Base-by-base conservation (phyloP, 2,329 filamentous ascomycete genomes). In the Fusarium sp. region DNA sequence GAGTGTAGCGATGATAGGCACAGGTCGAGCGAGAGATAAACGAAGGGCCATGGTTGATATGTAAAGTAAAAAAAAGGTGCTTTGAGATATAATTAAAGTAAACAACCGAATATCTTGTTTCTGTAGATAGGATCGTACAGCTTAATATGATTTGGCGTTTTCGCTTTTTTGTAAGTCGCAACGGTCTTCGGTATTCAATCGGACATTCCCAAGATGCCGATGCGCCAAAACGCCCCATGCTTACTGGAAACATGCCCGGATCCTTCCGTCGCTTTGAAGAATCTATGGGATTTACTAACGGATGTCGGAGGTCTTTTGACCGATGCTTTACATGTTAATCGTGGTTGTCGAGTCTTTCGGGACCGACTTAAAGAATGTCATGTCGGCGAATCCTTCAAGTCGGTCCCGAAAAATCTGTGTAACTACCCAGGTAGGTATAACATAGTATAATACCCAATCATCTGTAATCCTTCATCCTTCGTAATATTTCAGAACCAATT, bases 1-100 rank as follows among this genome's bases (percentile, higher is more conserved):
- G 7, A 76, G 8, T 2, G 65, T 68, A 12, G 70, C 71, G 17
- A 74, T 63, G 26, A 74, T 48, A 21, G 72, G 68, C 2, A 48
- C 40, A 12, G 74, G 68, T 2, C 74, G 72, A 11, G 48, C 42
- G 38, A 70, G 24, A 17, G 24, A 26, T 19, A 62, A 21, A 9
- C 43, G 52, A 50, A 65, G 46, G 26, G 68, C 61, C 70, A 73
- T 73, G 15, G 4, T 10, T 6, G 8, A 45, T 32, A 32, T 32
- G 7, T 14, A 15, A 14, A 36, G 7, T 40, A 28, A 30, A 39
- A 32, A 11, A n/a, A 36, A 10, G 8, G 17, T 10, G 4, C 10
- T 28, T 12, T 34, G 12, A 24, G 4, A 4, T 12, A 4, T 2
- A 43, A 21, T 21, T 11, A 0, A 28, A 30, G 5, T 0, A 4